Evolutionary conservation across 2,329 filamentous ascomycete genomes (phyloP), one percentile per base, ranked within the genome.

Genomic region (Xylariaceae sp.): DNA sequence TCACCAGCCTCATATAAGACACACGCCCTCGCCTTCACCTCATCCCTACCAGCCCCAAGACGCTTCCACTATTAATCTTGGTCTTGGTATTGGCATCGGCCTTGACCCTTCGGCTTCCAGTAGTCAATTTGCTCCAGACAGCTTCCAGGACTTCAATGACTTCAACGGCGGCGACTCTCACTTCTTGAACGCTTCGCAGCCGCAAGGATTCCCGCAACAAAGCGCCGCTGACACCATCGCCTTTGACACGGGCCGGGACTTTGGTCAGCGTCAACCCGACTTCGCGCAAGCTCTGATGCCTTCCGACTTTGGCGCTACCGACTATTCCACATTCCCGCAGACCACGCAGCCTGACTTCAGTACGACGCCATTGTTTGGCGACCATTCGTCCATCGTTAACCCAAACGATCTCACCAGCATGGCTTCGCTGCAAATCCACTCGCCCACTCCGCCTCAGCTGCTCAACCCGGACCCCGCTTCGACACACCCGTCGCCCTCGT

Each of bases 1-100:
- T 70, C 80, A 80, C 67, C 79, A 82, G 70, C 75, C 78, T 77
- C 80, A 85, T 86, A 87, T 88, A 87, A 88, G 82, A 73, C 84
- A 85, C 73, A 82, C 77, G 66, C 85, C 84, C 73, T 87, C 86
- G 68, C 83, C 85, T 68, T 84, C 84, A 71, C 82, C 82, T 72
- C 80, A 75, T 74, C 78, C 78, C 67, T 82, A 81, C 69, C 77
- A 80, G 71, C 76, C 79, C 71, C 78, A 78, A 70, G 74, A 79
- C 59, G 69, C 74, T 67, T 77, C 76, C 55, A 76, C 23, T 30
- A 30, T 30, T 30, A 30, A 30, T 30, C 23, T 80, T 67, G 80
- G 80, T 68, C 77, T 86, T 66, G 84, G 83, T 70, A 78, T 88
- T 66, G 84, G 83, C 70, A 78, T 88, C 69, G 81, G 75, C 64